A percentile compares a stretch with the other conserved stretches of the same genome.
Conservation (phyloP, 108 stramenopile species). For the Conticribra weissflogii region DNA sequence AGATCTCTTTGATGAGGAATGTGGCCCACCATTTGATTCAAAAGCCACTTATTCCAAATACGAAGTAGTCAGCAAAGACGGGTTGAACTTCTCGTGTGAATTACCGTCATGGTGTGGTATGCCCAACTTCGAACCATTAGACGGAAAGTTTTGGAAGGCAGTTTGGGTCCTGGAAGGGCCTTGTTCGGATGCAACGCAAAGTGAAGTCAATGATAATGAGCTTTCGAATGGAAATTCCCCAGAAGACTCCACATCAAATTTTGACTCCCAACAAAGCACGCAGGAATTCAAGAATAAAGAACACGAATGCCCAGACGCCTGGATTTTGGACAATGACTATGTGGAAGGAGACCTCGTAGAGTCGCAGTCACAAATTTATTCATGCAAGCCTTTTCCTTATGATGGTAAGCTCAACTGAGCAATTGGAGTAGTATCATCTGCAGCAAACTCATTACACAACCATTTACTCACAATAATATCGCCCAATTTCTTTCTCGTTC, state of each 20-base stretch:
- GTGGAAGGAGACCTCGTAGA: constrained; percentile 14
- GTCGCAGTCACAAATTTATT: constrained; percentile 3
- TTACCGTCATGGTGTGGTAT: constrained; percentile 8
- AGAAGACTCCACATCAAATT: background rate
- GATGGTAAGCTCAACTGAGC: constrained; percentile 2
- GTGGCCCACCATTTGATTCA: background rate
- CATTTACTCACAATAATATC: background rate
- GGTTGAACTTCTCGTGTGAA: constrained; percentile 17
- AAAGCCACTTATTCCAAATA: constrained; percentile 3
- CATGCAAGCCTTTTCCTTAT: constrained; percentile 23
- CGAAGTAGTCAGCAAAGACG: constrained; percentile 7
- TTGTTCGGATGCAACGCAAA: background rate
- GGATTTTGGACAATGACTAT: constrained; percentile 7
- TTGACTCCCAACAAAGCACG: background rate
- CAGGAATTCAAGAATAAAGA: background rate
- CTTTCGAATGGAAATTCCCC: background rate
- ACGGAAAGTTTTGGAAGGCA: constrained; percentile 17
- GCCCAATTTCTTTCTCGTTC: background rate
- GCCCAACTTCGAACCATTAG: constrained; percentile 15
- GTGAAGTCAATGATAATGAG: background rate
- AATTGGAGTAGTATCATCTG: too few species aligned
- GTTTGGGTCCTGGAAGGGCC: constrained; percentile 23
- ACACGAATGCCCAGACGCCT: constrained; percentile 3
- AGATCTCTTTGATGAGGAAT: background rate
- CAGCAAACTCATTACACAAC: background rate